Conservation (phyloP, 495 filamentous ascomycete species). For the Penicillium mononematosum region DNA sequence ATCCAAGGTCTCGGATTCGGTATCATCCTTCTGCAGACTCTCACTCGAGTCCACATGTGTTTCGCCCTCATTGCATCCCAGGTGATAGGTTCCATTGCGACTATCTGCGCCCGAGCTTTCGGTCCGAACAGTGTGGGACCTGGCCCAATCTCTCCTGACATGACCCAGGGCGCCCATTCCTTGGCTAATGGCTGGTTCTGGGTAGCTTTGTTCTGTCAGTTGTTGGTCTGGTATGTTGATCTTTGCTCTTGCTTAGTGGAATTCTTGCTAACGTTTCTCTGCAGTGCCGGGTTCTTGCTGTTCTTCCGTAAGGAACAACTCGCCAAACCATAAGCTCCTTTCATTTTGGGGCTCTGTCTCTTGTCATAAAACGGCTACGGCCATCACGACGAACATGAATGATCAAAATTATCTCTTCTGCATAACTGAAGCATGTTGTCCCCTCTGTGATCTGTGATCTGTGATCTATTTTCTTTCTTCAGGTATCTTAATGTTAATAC, state of each 20-base stretch:
- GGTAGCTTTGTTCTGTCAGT: conserved; percentile 59
- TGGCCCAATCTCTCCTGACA: conserved; percentile 44
- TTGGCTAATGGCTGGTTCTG: conserved; percentile 63
- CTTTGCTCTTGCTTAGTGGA: not conserved
- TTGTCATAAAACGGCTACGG: not conserved
- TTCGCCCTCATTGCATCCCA: conserved; percentile 52
- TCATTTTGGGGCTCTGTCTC: not conserved
- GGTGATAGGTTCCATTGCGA: conserved; percentile 50
- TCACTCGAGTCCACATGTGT: conserved; percentile 49
- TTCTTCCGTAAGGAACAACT: conserved; percentile 73
- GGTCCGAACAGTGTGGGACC: conserved; percentile 48
- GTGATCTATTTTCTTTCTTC: not conserved
- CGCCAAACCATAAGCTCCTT: conserved; percentile 50
- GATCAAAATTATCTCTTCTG: conserved; percentile 5
- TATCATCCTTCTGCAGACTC: conserved; percentile 50
- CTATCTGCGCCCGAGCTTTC: conserved; percentile 47
- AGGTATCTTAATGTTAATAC: conserved; percentile 3
- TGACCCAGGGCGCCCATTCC: conserved; percentile 39
- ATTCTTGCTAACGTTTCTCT: conserved; percentile 12
- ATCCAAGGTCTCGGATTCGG: conserved; percentile 53
- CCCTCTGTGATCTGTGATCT: conserved; percentile 1
- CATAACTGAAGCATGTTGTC: conserved; percentile 10
- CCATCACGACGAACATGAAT: conserved; percentile 3
- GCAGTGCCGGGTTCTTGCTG: conserved; percentile 58
- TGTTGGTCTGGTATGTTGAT: conserved; percentile 53